phyloP scores from a whole-genome alignment of 768 basidiomycete genomes.

The Lactarius trivialis region DNA sequence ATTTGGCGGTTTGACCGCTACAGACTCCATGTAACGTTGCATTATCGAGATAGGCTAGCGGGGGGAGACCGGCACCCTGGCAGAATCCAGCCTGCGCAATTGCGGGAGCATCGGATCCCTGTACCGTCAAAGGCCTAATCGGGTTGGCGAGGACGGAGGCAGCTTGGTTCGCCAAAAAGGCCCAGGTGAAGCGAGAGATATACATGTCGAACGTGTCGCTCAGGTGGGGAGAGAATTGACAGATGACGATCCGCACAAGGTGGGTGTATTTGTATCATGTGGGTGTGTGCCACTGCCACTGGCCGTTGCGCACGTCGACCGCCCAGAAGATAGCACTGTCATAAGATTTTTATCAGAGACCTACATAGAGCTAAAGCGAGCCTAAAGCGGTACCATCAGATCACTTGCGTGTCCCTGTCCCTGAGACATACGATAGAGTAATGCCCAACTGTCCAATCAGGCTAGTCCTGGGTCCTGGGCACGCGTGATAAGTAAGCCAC shows the following conservation, averaged over 20 bases:
- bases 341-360: neutral
- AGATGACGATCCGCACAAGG: neutral
- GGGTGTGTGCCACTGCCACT: neutral
- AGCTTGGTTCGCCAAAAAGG: neutral
- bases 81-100: neutral
- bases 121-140: neutral
- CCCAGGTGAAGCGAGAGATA: neutral
- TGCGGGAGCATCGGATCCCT: neutral
- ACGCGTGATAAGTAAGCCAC: neutral
- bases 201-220: neutral
- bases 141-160: neutral
- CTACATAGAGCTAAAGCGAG: neutral
- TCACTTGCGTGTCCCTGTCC: neutral
- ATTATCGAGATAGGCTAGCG: conserved; percentile 24
- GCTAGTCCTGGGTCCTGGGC: neutral
- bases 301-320: neutral
- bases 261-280: neutral
- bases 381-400: neutral
- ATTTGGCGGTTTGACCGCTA: conserved; percentile 16
- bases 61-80: neutral
- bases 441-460: neutral
- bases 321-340: neutral
- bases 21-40: conserved; percentile 25
- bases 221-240: neutral
- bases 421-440: neutral